Conservation (phyloP, 192 early-diverging fungal genomes). For the Coemansia sp. region DNA sequence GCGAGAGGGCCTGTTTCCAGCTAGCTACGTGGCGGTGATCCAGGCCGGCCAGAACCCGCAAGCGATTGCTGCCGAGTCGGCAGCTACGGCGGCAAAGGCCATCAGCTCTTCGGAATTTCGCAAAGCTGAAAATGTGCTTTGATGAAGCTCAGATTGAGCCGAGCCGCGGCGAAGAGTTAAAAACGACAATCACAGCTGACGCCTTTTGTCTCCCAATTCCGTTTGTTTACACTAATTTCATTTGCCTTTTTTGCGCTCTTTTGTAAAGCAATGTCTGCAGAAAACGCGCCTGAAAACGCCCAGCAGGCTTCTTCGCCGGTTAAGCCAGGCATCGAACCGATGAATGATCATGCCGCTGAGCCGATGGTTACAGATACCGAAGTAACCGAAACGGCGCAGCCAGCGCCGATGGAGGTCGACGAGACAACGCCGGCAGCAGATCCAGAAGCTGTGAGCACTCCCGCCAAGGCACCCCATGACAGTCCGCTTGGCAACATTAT, state of each 20-base stretch:
- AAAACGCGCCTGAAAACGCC: background rate
- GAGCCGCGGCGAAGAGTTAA: background rate
- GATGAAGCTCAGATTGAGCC: background rate
- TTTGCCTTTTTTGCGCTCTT: background rate
- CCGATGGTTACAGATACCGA: background rate
- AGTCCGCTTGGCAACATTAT: conserved; percentile 20
- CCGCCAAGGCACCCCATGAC: background rate
- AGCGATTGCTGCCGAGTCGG: conserved; percentile 36
- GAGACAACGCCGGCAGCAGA: background rate
- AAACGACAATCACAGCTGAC: background rate
- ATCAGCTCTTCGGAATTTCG: conserved; percentile 31
- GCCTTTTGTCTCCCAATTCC: background rate
- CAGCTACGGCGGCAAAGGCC: conserved; percentile 16
- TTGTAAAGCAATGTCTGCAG: background rate
- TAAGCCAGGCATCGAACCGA: background rate
- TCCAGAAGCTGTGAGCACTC: background rate
- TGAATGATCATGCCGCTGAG: background rate
- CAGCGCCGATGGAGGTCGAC: background rate
- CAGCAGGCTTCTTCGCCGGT: background rate
- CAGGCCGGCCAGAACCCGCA: conserved; percentile 60
- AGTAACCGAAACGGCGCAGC: background rate
- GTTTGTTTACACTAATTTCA: conserved; percentile 3
- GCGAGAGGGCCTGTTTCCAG: conserved; percentile 83
- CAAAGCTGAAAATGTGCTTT: conserved; percentile 15
- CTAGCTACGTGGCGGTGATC: conserved; percentile 87